Evolutionary conservation across 768 basidiomycete species (phyloP), one percentile per base, ranked within the genome.

Genomic region (Mrakia frigida): DNA sequence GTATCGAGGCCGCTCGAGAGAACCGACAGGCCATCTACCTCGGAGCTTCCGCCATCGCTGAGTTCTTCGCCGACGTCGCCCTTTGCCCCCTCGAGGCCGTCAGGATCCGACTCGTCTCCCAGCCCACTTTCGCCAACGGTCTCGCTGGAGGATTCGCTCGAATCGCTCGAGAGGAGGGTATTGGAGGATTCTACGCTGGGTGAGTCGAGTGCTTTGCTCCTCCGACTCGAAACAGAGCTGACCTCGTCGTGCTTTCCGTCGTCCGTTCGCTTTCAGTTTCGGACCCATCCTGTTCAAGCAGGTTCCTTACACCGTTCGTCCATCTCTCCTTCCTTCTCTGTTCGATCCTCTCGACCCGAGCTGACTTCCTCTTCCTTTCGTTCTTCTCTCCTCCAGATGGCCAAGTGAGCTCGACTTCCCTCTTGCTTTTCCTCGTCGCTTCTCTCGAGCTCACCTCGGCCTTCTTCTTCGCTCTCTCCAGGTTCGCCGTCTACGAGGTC

Each of bases 1-100:
- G 94, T 80, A 79, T 84, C 72, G 77, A 78, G 73, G 77, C 73
- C 46, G 77, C 77, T 53, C 79, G 79, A 68, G 76, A 77, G 60
- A 78, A 78, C 77, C 65, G 77, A 70, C 90, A 91, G 79, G 87
- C 87, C 76, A 94, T 98, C 85, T 97, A 94, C 92, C 89, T 94
- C 79, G 93, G 89, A 37, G 92, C 92, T 83, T 95, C 94, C 75
- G 94, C 92, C 74, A 93, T 92, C 70, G 94, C 94, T 43, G 94
- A 98, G 83, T 89, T 96, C 84, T 93, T 98, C 84, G 94, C 94
- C 81, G 94, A 97, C 81, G 89, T 97, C 82, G 95, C 94, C 72
- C 91, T 98, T 73, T 97, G 95, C 87, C 65, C 41, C 28, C 56
- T 73, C 69, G n/a, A 79, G 43, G 85, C 85, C 67, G 84, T 84